Percentiles rank a stretch among this genome's conserved stretches.
These are phyloP conservation scores for Sporothrix protearum DNA, from an alignment of 2,329 filamentous ascomycete genomes.

Conservation along the genomic window DNA sequence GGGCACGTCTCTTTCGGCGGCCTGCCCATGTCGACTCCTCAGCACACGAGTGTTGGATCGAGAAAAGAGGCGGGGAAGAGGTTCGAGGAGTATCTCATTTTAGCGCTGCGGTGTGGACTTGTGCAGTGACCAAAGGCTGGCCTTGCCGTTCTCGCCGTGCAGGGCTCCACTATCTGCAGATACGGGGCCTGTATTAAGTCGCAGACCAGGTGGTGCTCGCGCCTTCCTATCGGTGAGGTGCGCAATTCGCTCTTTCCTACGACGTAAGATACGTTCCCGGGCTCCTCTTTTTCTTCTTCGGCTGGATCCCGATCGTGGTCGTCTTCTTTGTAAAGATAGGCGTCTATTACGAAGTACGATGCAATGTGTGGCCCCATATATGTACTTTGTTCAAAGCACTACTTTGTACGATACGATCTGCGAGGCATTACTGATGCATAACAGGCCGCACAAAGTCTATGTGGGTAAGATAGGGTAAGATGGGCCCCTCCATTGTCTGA, in stretches of 20 bases:
- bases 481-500: neutral
- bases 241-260: conserved; percentile 6
- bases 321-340: neutral
- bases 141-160: conserved; percentile 12
- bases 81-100: neutral
- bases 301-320: neutral
- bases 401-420: neutral
- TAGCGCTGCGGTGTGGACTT: neutral
- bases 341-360: too few relatives aligned
- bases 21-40: conserved; percentile 2
- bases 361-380: too few relatives aligned
- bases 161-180: conserved; percentile 5
- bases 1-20: neutral
- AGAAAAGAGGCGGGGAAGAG: conserved; percentile 11
- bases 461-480: neutral
- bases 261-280: neutral
- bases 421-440: conserved; percentile 11
- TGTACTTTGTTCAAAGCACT: neutral
- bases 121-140: conserved; percentile 7
- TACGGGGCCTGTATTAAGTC: neutral
- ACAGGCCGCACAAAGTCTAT: neutral
- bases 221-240: conserved; percentile 12
- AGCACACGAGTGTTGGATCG: neutral
- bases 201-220: neutral
- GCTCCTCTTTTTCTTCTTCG: conserved; percentile 6